Conservation (phyloP, 805 yeast genomes). For the Wickerhamomyces pijperi region DNA sequence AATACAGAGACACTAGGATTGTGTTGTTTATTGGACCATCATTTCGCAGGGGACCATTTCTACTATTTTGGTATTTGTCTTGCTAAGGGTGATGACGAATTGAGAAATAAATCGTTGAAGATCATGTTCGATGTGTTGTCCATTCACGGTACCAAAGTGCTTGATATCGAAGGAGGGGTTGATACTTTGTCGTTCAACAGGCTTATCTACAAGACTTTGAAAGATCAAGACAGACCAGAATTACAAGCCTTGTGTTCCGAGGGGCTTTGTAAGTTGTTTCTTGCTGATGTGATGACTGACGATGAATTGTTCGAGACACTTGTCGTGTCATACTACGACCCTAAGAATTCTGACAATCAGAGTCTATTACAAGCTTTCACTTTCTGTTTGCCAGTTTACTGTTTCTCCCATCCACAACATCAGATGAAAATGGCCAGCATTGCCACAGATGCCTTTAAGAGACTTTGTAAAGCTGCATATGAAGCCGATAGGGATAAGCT, state of each 20-base stretch:
- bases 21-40: slow-evolving; percentile 60
- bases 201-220: slow-evolving; percentile 55
- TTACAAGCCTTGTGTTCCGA: slow-evolving; percentile 78
- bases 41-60: slow-evolving; percentile 53
- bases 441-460: slow-evolving; percentile 52
- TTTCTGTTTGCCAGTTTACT: slow-evolving; percentile 81
- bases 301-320: slow-evolving; percentile 63
- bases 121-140: slow-evolving; percentile 71
- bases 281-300: slow-evolving; percentile 66
- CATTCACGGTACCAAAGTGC: slow-evolving; percentile 59
- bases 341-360: slow-evolving; percentile 49
- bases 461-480: slow-evolving; percentile 38
- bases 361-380: slow-evolving; percentile 69
- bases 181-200: slow-evolving; percentile 59
- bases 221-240: slow-evolving; percentile 43
- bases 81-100: slow-evolving; percentile 51
- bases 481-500: slow-evolving; percentile 23
- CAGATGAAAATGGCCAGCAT: slow-evolving; percentile 55
- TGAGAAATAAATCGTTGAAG: slow-evolving; percentile 53
- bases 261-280: slow-evolving; percentile 70
- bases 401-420: slow-evolving; percentile 63
- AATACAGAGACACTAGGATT: slow-evolving; percentile 74
- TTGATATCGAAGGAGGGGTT: slow-evolving; percentile 50
- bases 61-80: slow-evolving; percentile 60
- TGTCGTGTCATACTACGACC: slow-evolving; percentile 65